A percentile compares a stretch with the other conserved stretches of the same genome.
These are phyloP conservation scores for Sinapis alba DNA, from an alignment of 441 rosid genomes.

Conservation along the genomic window DNA sequence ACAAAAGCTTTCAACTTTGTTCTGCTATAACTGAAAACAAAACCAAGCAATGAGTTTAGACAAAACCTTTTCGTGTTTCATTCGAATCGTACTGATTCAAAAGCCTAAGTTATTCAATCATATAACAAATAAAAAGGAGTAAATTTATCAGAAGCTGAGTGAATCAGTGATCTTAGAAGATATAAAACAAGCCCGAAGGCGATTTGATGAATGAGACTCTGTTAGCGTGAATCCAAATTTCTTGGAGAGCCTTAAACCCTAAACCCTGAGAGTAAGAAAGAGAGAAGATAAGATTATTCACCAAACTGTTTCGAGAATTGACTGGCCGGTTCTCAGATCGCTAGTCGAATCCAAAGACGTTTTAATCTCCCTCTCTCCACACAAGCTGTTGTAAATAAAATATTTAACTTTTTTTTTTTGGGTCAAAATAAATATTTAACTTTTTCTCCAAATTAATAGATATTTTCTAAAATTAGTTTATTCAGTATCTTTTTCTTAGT, in stretches of 20 bases:
- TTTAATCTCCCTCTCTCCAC: neutral
- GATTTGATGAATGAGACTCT: slow-evolving; percentile 5
- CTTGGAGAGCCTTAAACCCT: slow-evolving; percentile 36
- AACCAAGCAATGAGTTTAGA: neutral
- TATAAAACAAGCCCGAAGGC: neutral
- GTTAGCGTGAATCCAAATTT: slow-evolving; percentile 17
- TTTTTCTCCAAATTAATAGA: neutral
- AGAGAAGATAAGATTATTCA: slow-evolving; percentile 6
- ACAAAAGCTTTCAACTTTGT: neutral
- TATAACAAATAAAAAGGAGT: neutral
- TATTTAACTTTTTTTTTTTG: too few species aligned
- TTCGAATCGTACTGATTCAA: slow-evolving; percentile 11
- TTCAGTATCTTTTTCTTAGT: neutral
- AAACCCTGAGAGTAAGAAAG: slow-evolving; percentile 20
- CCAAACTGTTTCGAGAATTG: slow-evolving; percentile 19
- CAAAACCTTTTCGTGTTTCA: too few species aligned
- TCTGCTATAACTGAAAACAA: neutral
- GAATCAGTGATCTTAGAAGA: slow-evolving; percentile 4
- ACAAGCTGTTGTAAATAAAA: neutral
- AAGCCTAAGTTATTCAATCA: neutral
- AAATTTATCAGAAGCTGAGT: neutral
- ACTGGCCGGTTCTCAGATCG: slow-evolving; percentile 10
- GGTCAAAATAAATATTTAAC: too few species aligned
- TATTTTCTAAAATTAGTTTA: neutral
- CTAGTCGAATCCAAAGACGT: neutral